A percentile compares a stretch with the other conserved stretches of the same genome.
Conservation (phyloP, 495 filamentous ascomycete genomes). For the Alectoria sarmentosa region DNA sequence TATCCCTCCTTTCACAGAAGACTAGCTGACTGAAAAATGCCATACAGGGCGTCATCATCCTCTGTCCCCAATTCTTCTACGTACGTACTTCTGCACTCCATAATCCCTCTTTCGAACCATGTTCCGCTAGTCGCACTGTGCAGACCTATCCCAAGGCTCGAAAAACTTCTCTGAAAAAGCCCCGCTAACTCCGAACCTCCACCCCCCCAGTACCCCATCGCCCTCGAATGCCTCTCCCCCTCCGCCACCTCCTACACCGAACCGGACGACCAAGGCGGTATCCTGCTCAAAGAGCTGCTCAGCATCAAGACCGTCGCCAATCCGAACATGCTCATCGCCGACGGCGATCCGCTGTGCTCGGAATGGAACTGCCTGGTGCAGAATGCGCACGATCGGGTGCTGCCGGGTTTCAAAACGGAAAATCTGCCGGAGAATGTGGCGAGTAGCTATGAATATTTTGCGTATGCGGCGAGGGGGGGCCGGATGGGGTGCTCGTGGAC, state of each 20-base stretch:
- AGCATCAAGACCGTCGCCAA: background rate
- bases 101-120: too few relatives aligned
- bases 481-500: background rate
- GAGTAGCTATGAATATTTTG: conserved; percentile 6
- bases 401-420: background rate
- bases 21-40: background rate
- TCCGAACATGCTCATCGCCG: background rate
- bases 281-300: background rate
- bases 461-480: conserved; percentile 3
- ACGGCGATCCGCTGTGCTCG: background rate
- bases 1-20: too few relatives aligned
- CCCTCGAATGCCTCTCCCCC: conserved; percentile 4
- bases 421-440: conserved; percentile 8
- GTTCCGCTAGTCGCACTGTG: too few relatives aligned
- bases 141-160: too few relatives aligned
- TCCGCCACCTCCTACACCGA: background rate
- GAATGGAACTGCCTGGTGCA: background rate
- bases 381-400: background rate
- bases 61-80: conserved; percentile 9
- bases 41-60: background rate
- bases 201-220: background rate
- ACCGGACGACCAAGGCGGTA: background rate
- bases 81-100: too few relatives aligned
- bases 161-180: too few relatives aligned
- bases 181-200: too few relatives aligned